phyloP scores from a whole-genome alignment of 2,329 filamentous ascomycete species.

The Xylaria arbuscula region DNA sequence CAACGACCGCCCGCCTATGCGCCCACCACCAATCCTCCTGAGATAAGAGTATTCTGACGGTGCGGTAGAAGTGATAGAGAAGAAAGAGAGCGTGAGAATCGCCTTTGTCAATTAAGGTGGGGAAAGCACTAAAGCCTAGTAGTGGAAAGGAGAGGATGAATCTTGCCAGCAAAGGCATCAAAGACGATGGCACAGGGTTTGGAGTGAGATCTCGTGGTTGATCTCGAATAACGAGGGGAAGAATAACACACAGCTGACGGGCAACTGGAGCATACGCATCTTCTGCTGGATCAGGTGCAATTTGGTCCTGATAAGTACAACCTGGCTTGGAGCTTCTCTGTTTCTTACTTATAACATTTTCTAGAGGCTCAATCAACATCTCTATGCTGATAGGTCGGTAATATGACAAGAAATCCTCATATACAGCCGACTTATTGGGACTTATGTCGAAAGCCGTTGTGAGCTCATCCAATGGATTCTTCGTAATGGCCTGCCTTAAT shows the following conservation, averaged over 20 bases:
- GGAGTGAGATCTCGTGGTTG: neutral
- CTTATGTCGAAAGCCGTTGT: conserved; percentile 7
- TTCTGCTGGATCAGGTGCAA: conserved; percentile 5
- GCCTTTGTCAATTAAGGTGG: conserved; percentile 25
- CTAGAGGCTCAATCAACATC: conserved; percentile 15
- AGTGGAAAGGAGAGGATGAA: conserved; percentile 29
- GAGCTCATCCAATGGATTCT: conserved; percentile 11
- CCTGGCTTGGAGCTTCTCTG: neutral
- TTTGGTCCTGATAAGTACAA: neutral
- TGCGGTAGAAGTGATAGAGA: conserved; percentile 32
- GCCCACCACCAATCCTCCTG: conserved; percentile 29
- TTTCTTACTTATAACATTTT: neutral
- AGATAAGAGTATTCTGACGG: conserved; percentile 20
- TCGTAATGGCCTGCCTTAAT: conserved; percentile 10
- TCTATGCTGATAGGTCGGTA: conserved; percentile 16
- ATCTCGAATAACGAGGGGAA: conserved; percentile 6
- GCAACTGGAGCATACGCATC: conserved; percentile 15
- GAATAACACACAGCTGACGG: conserved; percentile 13
- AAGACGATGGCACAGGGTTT: neutral
- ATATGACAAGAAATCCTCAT: conserved; percentile 33
- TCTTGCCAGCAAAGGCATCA: conserved; percentile 3
- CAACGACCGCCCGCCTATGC: conserved; percentile 20
- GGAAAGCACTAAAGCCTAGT: conserved; percentile 26
- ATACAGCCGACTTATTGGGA: conserved; percentile 16
- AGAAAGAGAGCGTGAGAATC: conserved; percentile 30